Conservation (phyloP, 139 green algal species). For the Volvox africanus region DNA sequence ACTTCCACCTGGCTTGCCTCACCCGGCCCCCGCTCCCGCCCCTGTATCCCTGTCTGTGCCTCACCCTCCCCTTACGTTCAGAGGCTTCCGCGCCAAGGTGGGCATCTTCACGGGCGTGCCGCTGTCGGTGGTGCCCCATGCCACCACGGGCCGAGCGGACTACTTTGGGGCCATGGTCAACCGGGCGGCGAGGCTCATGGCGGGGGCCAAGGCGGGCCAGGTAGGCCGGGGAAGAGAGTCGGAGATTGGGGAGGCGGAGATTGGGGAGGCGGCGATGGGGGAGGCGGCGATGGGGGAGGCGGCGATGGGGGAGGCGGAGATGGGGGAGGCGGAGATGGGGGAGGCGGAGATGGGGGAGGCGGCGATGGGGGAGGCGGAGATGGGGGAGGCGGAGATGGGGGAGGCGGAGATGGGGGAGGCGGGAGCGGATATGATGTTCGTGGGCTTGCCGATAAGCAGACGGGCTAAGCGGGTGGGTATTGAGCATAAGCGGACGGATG, state of each 20-base stretch:
- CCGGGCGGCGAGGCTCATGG: slow-evolving; percentile 63
- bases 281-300: neutral
- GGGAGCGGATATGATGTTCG: no score
- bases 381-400: neutral
- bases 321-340: neutral
- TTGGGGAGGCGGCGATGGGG: neutral
- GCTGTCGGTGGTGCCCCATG: slow-evolving; percentile 50
- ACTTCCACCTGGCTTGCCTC: no score
- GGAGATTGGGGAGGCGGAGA: no score
- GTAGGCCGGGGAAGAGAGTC: no score
- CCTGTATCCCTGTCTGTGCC: neutral
- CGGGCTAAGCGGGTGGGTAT: no score
- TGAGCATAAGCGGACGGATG: no score
- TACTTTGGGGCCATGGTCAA: slow-evolving; percentile 73
- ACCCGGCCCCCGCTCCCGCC: neutral
- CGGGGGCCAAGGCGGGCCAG: slow-evolving; percentile 47
- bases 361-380: neutral
- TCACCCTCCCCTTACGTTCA: neutral
- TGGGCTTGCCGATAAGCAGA: no score
- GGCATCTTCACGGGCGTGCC: slow-evolving; percentile 61
- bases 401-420: neutral
- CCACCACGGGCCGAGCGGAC: slow-evolving; percentile 60
- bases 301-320: neutral
- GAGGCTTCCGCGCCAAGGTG: slow-evolving; percentile 55
- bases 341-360: neutral